Evolutionary conservation across 2,329 filamentous ascomycete genomes (phyloP), one percentile per base, ranked within the genome.

Genomic region (Phialocephala subalpina): DNA sequence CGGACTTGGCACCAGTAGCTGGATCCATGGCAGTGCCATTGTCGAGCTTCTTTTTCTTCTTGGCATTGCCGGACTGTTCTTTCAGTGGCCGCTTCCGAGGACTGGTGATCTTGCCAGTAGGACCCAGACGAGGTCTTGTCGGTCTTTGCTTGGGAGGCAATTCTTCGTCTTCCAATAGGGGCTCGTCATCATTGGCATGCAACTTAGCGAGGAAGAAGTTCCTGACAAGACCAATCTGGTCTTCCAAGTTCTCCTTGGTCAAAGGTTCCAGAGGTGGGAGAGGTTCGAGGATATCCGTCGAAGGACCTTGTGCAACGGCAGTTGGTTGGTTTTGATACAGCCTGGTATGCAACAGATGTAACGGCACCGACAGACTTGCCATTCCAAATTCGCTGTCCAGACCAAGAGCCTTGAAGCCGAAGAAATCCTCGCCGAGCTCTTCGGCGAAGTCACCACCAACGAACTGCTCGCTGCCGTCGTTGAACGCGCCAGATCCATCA

Each of bases 361-460:
- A 85, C 27, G 97, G 96, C 40, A 99, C 96, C 61, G 92, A 94
- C 67, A 98, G 87, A 71, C 92, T 92, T 36, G 95, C 90, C 68
- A 96, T 85, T 20, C 94, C 94, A 76, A 98, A 91, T 77, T 99
- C 96, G 73, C 90, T 91, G 74, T 97, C 94, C 65, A 99, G 86
- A 52, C 96, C 96, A 55, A 99, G 87, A 67, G 97, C 94, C 77
- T 94, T 94, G 86, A 99, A 98, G 33, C 96, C 96, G 75, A 99
- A 99, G 86, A 97, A 99, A 80, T 99, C 96, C 82, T 99, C 96
- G 67, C 94, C 95, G 14, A 99, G 91, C 73, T 99, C 96, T 77
- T 97, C 96, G 0, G 96, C 96, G 77, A 99, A 99, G 78, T 99
- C 96, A 68, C 96, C 96, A 55, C 92, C 93, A 57, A 97, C 90